Base-by-base conservation (phyloP, 495 filamentous ascomycete species). In the Talaromyces ruber region DNA sequence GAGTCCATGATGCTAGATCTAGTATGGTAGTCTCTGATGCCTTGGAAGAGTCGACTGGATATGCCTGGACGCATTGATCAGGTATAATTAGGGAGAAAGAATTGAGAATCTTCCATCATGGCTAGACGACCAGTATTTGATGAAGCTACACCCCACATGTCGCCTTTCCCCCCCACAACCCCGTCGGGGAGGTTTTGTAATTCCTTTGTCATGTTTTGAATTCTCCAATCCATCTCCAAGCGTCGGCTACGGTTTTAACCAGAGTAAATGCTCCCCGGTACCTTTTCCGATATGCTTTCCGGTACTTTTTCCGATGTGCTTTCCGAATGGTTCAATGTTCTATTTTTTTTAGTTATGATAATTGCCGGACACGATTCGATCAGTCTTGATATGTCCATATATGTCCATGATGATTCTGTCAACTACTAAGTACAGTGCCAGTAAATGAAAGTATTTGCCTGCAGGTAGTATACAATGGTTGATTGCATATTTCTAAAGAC, bases 1-100 rank as follows among this genome's bases (percentile, higher is more conserved):
- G 77, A 72, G 30, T 87, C 78, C 85, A 87, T 60, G 45, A 39
- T 32, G 24, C 16, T 69, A 6, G 26, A n/a, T 59, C 57, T 28
- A 21, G 24, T 16, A 3, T 30, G n/a, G 18, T 18, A 21, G 4
- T 47, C 21, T 18, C 43, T 47, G 43, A 47, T 58, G 11, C 50
- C 50, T 28, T 16, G 29, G 14, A 18, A 14, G 11, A 30, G n/a
- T 56, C 29, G 53, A 56, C 18, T 16, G 53, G 9, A 4, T 39
- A 39, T 12, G 37, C 50, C 50, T 53, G 50, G 18, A 16, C 43
- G 43, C 43, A 47, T 47, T 9, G n/a, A 47, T 47, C 18, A 47
- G 43, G n/a, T 47, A 22, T 47, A 21, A 21, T 21, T 11, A 22
- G 12, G 6, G 18, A 47, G 43, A 47, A 47, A 18, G 18, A 47